These are phyloP conservation scores for Ophiostoma novo-ulmi DNA, from an alignment of 2,329 filamentous ascomycete genomes.

Conservation along the genomic window DNA sequence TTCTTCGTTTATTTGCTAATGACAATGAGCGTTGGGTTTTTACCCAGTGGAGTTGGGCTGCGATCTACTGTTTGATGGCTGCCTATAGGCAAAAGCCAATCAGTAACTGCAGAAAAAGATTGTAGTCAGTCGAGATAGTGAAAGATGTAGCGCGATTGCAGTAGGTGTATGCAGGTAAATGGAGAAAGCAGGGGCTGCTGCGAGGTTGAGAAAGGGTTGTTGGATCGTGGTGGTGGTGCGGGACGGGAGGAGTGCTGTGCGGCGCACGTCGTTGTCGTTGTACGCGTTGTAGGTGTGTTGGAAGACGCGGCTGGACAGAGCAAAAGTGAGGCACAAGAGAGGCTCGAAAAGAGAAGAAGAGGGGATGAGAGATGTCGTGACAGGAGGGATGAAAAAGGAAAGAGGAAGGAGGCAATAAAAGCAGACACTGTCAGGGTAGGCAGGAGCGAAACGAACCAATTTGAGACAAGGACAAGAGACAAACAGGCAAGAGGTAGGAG, in stretches of 20 bases:
- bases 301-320: background rate
- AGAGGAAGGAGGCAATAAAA: background rate
- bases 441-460: conserved; percentile 6
- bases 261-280: conserved; percentile 1
- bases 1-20: background rate
- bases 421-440: background rate
- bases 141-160: conserved; percentile 20
- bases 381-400: conserved; percentile 11
- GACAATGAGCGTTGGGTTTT: background rate
- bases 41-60: conserved; percentile 20
- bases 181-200: conserved; percentile 23
- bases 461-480: background rate
- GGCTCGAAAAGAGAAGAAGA: conserved; percentile 1
- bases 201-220: background rate
- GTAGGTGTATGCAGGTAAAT: conserved; percentile 26
- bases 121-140: background rate
- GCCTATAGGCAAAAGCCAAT: conserved; percentile 16
- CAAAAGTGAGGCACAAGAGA: conserved; percentile 9
- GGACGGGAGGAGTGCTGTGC: background rate
- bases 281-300: background rate
- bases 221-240: background rate
- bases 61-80: conserved; percentile 17
- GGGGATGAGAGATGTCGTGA: conserved; percentile 13
- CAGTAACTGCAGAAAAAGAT: background rate
- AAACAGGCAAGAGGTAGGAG: conserved; percentile 6